A percentile compares a stretch with the other conserved stretches of the same genome.
Conservation (phyloP, 805 yeast genomes). For the Hanseniaspora valbyensis region DNA sequence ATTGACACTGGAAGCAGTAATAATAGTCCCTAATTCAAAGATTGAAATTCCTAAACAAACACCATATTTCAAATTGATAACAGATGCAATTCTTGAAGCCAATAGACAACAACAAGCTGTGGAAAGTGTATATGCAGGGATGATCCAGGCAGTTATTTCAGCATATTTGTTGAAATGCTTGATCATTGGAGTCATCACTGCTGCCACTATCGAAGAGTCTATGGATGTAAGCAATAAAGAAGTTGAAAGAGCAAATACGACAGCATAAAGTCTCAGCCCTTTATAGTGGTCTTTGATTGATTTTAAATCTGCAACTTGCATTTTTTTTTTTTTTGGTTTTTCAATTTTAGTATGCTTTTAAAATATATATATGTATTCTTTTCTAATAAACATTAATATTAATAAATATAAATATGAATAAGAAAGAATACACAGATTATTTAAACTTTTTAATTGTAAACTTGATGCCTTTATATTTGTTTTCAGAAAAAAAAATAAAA, state of each 20-base stretch:
- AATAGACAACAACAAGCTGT: slow-evolving; percentile 44
- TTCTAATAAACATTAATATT: too few species aligned
- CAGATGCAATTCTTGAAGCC: slow-evolving; percentile 44
- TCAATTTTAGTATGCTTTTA: not conserved
- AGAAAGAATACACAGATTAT: too few species aligned
- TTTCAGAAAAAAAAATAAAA: too few species aligned
- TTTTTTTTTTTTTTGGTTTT: not conserved
- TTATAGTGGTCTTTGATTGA: not conserved
- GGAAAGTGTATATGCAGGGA: slow-evolving; percentile 33
- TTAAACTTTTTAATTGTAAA: too few species aligned
- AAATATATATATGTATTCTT: too few species aligned
- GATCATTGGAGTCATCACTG: not conserved
- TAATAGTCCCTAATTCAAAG: not conserved
- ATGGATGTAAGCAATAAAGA: not conserved
- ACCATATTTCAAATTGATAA: slow-evolving; percentile 46
- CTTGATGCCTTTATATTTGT: too few species aligned
- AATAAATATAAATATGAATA: too few species aligned
- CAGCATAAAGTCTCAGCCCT: not conserved
- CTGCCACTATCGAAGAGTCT: not conserved
- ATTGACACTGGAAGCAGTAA: not conserved
- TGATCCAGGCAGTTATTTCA: not conserved
- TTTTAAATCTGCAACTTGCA: not conserved
- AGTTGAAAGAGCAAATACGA: not conserved
- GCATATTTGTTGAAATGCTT: not conserved
- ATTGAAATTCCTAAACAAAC: slow-evolving; percentile 24